These are phyloP conservation scores for Vanilla planifolia DNA, from an alignment of 106 monocot genomes.

Conservation along the genomic window DNA sequence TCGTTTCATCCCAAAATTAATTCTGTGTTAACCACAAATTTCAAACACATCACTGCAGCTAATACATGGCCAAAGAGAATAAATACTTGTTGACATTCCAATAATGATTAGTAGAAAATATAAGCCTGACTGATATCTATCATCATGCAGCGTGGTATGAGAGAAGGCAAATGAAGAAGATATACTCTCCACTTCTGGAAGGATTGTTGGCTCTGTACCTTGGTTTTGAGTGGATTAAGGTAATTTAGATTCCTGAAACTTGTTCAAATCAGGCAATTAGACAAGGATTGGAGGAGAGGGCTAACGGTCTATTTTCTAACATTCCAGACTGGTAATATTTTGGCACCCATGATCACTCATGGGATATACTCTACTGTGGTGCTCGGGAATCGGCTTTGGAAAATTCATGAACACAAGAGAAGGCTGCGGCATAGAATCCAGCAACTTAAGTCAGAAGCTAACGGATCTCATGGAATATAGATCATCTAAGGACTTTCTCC, in stretches of 20 bases:
- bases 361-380: conserved; percentile 89
- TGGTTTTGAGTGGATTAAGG: conserved; percentile 96
- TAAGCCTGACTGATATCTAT: not conserved
- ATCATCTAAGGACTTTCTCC: no score
- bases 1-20: no score
- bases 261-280: not conserved
- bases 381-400: conserved; percentile 77
- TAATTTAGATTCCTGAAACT: conserved; percentile 6
- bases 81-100: no score
- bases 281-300: not conserved
- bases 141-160: conserved; percentile 81
- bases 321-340: conserved; percentile 81
- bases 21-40: no score
- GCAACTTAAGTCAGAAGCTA: conserved; percentile 40
- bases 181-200: conserved; percentile 90
- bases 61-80: no score
- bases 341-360: conserved; percentile 95
- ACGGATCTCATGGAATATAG: conserved; percentile 11
- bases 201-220: conserved; percentile 89
- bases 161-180: conserved; percentile 91
- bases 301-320: conserved; percentile 4
- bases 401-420: conserved; percentile 79
- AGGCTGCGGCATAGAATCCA: conserved; percentile 64
- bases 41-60: no score
- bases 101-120: not conserved